These are phyloP conservation scores for Brassica rapa DNA, from an alignment of 345 rosid species.

Conservation along the genomic window DNA sequence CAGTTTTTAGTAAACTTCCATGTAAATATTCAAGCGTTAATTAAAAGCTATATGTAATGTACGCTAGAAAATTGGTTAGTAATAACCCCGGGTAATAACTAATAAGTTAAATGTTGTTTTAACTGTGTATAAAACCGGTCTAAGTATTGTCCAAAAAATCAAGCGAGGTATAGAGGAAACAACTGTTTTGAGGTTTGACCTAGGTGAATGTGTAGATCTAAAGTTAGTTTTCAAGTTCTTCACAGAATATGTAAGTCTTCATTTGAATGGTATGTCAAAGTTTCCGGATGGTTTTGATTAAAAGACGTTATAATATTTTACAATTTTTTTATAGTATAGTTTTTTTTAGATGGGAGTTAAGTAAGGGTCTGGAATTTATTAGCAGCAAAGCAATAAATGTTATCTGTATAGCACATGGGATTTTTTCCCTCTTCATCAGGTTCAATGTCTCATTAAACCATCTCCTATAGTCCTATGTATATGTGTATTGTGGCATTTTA, in stretches of 20 bases:
- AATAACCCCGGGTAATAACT: neutral
- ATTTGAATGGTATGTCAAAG: neutral
- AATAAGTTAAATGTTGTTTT: neutral
- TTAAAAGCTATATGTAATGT: neutral
- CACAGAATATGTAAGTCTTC: neutral
- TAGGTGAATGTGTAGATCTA: neutral
- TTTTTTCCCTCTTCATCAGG: neutral
- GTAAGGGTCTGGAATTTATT: neutral
- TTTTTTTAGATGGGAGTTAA: neutral
- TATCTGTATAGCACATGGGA: neutral
- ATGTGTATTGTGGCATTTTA: neutral
- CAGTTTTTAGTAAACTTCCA: neutral
- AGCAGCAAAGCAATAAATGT: neutral
- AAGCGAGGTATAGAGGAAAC: neutral
- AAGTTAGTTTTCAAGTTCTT: neutral
- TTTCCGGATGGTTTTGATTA: neutral
- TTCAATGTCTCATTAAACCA: neutral
- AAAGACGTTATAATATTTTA: neutral
- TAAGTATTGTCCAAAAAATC: neutral
- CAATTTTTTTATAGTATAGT: neutral
- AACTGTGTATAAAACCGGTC: neutral
- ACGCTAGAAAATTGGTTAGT: neutral
- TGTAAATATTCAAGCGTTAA: neutral
- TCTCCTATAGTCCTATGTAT: neutral
- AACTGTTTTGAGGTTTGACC: neutral